Percentiles rank a stretch among this genome's conserved stretches.
Evolutionary conservation across 352 stramenopile genomes (phyloP).

Genomic region (Plasmopara muralis): DNA sequence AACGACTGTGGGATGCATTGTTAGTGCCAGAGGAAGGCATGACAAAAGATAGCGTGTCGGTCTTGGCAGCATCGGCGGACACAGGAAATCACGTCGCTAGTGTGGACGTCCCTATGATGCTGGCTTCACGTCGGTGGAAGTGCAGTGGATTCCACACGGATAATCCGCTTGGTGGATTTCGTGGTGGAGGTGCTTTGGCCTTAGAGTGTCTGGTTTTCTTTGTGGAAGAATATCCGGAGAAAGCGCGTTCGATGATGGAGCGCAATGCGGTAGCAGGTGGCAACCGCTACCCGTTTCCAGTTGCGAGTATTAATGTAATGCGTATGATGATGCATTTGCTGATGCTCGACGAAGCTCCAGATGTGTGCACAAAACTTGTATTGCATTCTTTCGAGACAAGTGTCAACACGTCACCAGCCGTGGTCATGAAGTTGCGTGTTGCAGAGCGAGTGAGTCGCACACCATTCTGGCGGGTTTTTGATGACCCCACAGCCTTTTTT

Average conservation of each 20-base stretch:
- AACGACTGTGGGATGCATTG: constrained; percentile 59
- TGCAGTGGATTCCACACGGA: constrained; percentile 77
- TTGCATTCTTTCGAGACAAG: constrained; percentile 36
- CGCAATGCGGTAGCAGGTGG: constrained; percentile 64
- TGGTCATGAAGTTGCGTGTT: constrained; percentile 65
- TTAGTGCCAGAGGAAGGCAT: constrained; percentile 27
- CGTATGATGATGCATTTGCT: constrained; percentile 78
- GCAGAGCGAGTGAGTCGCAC: constrained; percentile 74
- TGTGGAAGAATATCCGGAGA: constrained; percentile 72
- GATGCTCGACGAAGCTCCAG: constrained; percentile 72
- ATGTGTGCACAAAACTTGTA: constrained; percentile 67
- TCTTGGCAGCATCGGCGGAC: constrained; percentile 13
- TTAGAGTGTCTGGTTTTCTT: constrained; percentile 74
- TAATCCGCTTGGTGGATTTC: constrained; percentile 69
- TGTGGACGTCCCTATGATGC: constrained; percentile 43
- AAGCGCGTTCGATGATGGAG: constrained; percentile 66
- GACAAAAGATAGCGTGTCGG: constrained; percentile 7
- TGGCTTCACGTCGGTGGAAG: constrained; percentile 58
- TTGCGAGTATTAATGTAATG: constrained; percentile 82
- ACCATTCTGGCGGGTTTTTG: constrained; percentile 77
- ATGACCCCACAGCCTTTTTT: constrained; percentile 56
- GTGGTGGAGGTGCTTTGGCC: constrained; percentile 61
- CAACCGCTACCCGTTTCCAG: constrained; percentile 76
- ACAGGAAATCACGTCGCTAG: constrained; percentile 22
- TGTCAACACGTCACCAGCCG: constrained; percentile 26